Percentiles rank a stretch among this genome's conserved stretches.
phyloP scores from a whole-genome alignment of 371 early-diverging fungal genomes.

The Rhizopus sp. region DNA sequence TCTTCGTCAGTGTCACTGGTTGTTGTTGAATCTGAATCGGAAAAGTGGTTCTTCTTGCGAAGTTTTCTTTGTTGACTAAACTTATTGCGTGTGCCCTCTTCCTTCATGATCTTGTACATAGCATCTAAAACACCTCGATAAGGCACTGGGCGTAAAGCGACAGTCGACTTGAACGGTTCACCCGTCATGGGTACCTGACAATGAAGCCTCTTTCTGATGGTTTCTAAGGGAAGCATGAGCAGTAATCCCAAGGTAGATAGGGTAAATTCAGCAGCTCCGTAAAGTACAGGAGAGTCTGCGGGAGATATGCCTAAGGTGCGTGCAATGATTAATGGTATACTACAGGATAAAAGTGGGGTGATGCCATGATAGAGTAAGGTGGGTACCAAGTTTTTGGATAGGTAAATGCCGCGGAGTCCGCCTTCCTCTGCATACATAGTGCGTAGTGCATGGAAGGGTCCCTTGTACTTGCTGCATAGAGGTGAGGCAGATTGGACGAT shows the following conservation, averaged over 20 bases:
- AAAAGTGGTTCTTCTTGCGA: slow-evolving; percentile 3
- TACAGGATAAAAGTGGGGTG: slow-evolving; percentile 70
- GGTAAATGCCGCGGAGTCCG: slow-evolving; percentile 68
- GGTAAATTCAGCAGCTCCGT: slow-evolving; percentile 64
- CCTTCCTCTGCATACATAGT: slow-evolving; percentile 83
- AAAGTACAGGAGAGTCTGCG: slow-evolving; percentile 66
- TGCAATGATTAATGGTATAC: slow-evolving; percentile 70
- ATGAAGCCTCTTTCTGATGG: slow-evolving; percentile 81
- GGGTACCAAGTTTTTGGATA: slow-evolving; percentile 68
- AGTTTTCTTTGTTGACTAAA: slow-evolving; percentile 18
- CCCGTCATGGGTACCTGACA: slow-evolving; percentile 60
- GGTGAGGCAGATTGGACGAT: slow-evolving; percentile 75
- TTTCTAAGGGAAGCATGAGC: slow-evolving; percentile 86
- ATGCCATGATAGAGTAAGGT: slow-evolving; percentile 77
- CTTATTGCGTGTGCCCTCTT: slow-evolving; percentile 75
- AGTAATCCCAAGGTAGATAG: slow-evolving; percentile 67
- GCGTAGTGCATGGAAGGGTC: slow-evolving; percentile 66
- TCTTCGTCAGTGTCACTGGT: slow-evolving; percentile 29
- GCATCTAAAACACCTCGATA: slow-evolving; percentile 88
- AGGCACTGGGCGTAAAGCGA: slow-evolving; percentile 74
- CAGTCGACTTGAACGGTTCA: slow-evolving; percentile 68
- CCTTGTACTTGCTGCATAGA: slow-evolving; percentile 71
- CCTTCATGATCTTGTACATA: slow-evolving; percentile 74
- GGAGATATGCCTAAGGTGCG: slow-evolving; percentile 64
- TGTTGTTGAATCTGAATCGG: slow-evolving; percentile 5